Conservation (phyloP, 73 alveolate genomes). For the Paramecium sonneborni region DNA sequence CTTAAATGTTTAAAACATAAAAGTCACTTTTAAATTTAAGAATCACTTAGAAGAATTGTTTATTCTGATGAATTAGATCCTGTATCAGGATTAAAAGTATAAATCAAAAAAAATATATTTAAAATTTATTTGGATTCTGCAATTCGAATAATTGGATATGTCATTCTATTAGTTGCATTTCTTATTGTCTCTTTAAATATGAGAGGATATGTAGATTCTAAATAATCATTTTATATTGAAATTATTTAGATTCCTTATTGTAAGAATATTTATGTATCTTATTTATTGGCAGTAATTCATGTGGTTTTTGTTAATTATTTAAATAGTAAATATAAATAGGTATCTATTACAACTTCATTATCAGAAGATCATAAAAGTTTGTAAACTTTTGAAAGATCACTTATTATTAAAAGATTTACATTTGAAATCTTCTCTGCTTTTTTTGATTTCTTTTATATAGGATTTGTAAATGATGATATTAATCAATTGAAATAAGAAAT, state of each 20-base stretch:
- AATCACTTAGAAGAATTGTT: background rate
- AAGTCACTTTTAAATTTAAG: background rate
- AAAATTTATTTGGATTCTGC: background rate
- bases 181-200: constrained; percentile 50
- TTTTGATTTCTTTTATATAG: constrained; percentile 66
- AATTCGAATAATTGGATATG: background rate
- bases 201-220: constrained; percentile 57
- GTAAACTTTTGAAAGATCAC: constrained; percentile 43
- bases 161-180: background rate
- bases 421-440: constrained; percentile 62
- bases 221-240: background rate
- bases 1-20: background rate
- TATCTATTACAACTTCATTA: constrained; percentile 21
- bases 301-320: constrained; percentile 26
- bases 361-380: constrained; percentile 51
- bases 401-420: constrained; percentile 53
- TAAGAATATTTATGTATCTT: background rate
- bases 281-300: constrained; percentile 27
- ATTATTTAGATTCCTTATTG: background rate
- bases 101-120: background rate
- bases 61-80: background rate
- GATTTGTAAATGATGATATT: constrained; percentile 55
- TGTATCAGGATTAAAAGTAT: background rate
- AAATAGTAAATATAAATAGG: constrained; percentile 25
- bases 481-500: constrained; percentile 50